A percentile compares a stretch with the other conserved stretches of the same genome.
These are phyloP conservation scores for Tuber calosporum DNA, from an alignment of 495 filamentous ascomycete genomes.

Conservation along the genomic window DNA sequence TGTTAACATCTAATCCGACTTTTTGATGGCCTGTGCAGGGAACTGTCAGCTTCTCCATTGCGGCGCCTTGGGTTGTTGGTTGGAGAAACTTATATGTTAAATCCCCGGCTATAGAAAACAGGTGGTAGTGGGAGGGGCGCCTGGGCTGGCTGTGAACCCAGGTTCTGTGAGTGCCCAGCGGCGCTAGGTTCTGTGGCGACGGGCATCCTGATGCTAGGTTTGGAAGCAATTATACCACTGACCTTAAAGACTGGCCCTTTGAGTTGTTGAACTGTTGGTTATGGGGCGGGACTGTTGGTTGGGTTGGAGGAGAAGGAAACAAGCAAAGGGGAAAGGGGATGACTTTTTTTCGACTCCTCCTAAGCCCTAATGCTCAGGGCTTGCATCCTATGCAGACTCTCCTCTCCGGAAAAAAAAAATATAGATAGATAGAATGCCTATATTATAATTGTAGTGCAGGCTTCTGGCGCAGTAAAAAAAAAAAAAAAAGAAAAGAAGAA, in stretches of 20 bases:
- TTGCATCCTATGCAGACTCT: conserved; percentile 1
- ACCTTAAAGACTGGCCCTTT: background rate
- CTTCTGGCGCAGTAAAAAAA: background rate
- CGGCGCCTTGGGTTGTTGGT: conserved; percentile 40
- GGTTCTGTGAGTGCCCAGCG: conserved; percentile 3
- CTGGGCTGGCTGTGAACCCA: conserved; percentile 39
- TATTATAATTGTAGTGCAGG: conserved; percentile 4
- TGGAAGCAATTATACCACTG: background rate
- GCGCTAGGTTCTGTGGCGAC: conserved; percentile 10
- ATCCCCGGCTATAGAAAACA: conserved; percentile 37
- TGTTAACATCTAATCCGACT: conserved; percentile 81
- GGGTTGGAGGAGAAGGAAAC: conserved; percentile 6
- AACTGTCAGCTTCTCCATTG: conserved; percentile 47
- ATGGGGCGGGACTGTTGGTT: background rate
- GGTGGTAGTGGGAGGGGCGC: conserved; percentile 40
- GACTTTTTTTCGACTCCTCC: conserved; percentile 5
- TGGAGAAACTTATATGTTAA: conserved; percentile 41
- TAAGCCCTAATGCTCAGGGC: background rate
- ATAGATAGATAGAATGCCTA: background rate
- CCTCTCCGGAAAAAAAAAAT: conserved; percentile 1
- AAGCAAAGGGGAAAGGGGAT: background rate
- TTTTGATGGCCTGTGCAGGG: conserved; percentile 57
- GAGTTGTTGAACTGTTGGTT: conserved; percentile 3
- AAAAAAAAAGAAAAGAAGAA: background rate
- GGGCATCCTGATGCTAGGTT: conserved; percentile 14